Evolutionary conservation across 1,139 yeast genomes (phyloP), one percentile per base, ranked within the genome.

Genomic region (Yamadazyma atmosphaerica): DNA sequence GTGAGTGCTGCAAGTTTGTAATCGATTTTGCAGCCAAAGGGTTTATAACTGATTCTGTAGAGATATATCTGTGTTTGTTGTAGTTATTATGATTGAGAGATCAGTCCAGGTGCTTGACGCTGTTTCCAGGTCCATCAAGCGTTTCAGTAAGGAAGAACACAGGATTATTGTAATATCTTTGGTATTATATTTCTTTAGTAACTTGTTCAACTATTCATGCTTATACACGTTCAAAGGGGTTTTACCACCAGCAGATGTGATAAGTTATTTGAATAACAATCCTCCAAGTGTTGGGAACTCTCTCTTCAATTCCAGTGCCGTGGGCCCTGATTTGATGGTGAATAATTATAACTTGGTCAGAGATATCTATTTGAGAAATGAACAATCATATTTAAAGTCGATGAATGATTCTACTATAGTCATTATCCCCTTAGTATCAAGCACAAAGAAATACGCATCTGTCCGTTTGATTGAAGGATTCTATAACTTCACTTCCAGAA

Each of bases 311-410:
- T n/a, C n/a, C n/a, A n/a, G n/a, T n/a, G n/a, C n/a, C n/a, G n/a
- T n/a, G n/a, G n/a, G n/a, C n/a, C n/a, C n/a, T n/a, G n/a, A 12
- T n/a, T 16, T 17, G n/a, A 8, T 28, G n/a, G 32, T 16, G 10
- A 28, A 16, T 16, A 28, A 16, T 10, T 12, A 19, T 13, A 13
- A 30, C 9, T 19, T 42, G n/a, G 21, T 61, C 15, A 45, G 46
- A 33, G 55, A 52, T 25, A 43, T 51, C 5, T 62, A 62, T 37
- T 21, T 52, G 15, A 45, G 64, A 29, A 50, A 53, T 37, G 60
- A 58, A 40, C 40, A 42, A 2, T 36, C 28, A 7, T 61, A 61
- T 37, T 33, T 55, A n/a, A 23, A 43, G 0, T 38, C 46, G 18
- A 36, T 44, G n/a, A 44, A 45, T 8, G 38, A 44, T 11, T 38